Evolutionary conservation across 1,284 basidiomycete species (phyloP).

Genomic region (Cryptococcus sp.): DNA sequence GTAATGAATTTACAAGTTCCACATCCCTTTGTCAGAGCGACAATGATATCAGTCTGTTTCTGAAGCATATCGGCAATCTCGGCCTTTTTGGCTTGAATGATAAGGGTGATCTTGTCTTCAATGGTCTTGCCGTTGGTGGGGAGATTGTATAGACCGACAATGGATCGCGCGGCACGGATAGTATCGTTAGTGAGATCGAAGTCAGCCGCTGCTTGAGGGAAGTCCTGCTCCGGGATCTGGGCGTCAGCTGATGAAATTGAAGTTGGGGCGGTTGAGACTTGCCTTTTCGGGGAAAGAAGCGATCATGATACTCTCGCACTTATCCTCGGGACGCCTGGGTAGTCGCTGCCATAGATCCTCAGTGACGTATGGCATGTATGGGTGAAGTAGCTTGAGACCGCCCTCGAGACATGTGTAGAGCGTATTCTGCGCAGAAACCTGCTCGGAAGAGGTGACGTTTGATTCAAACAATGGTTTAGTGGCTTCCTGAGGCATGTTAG

Average conservation of each 20-base stretch:
- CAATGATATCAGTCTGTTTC: slow-evolving; percentile 69
- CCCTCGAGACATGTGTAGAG: slow-evolving; percentile 91
- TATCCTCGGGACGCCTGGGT: slow-evolving; percentile 75
- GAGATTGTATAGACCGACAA: slow-evolving; percentile 87
- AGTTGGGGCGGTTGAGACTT: slow-evolving; percentile 43
- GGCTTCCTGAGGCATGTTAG: slow-evolving; percentile 62
- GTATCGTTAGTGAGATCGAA: slow-evolving; percentile 85
- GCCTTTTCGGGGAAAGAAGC: slow-evolving; percentile 76
- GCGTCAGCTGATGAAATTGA: background rate
- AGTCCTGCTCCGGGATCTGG: slow-evolving; percentile 54
- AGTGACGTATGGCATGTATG: slow-evolving; percentile 99
- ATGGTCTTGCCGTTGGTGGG: slow-evolving; percentile 63
- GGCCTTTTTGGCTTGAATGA: slow-evolving; percentile 67
- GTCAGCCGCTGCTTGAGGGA: slow-evolving; percentile 68
- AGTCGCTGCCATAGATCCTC: slow-evolving; percentile 98
- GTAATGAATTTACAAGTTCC: slow-evolving; percentile 64
- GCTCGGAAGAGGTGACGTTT: slow-evolving; percentile 59
- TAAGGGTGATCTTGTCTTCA: slow-evolving; percentile 57
- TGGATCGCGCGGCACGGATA: slow-evolving; percentile 73
- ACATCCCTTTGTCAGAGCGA: slow-evolving; percentile 84
- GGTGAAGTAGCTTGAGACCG: slow-evolving; percentile 85
- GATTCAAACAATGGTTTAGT: slow-evolving; percentile 95
- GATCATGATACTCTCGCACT: slow-evolving; percentile 83
- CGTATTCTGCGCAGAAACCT: slow-evolving; percentile 87
- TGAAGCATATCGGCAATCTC: slow-evolving; percentile 63